Conservation (phyloP, 441 rosid genomes). For the Bruguiera hainesii region DNA sequence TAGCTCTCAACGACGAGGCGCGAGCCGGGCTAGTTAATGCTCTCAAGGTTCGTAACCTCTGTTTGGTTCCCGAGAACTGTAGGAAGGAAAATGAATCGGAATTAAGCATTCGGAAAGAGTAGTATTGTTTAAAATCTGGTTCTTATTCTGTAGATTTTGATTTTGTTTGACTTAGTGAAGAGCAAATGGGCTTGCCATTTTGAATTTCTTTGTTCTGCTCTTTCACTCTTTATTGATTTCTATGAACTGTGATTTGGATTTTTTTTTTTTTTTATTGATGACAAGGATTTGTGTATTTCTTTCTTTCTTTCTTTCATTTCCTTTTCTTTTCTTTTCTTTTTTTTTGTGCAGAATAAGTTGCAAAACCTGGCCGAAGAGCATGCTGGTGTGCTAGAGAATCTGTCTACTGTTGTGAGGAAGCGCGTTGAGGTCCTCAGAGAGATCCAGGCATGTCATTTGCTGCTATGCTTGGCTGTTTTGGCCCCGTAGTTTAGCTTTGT, state of each 20-base stretch:
- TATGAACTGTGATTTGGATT: too few relatives aligned
- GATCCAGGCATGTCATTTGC: constrained; percentile 53
- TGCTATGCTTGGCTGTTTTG: neutral
- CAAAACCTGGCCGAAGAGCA: constrained; percentile 78
- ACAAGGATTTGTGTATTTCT: too few relatives aligned
- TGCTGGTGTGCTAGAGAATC: constrained; percentile 56
- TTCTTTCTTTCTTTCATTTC: too few relatives aligned
- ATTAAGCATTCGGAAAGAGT: neutral
- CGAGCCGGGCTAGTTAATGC: constrained; percentile 69
- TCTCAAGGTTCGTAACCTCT: constrained; percentile 43
- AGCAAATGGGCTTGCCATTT: too few relatives aligned
- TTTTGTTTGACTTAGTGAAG: too few relatives aligned
- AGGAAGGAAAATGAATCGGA: neutral
- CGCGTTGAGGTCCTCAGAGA: constrained; percentile 87
- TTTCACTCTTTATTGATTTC: too few relatives aligned
- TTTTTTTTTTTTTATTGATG: too few relatives aligned
- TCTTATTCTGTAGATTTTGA: too few relatives aligned
- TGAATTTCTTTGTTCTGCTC: too few relatives aligned
- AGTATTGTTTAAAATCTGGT: too few relatives aligned
- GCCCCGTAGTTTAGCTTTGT: neutral
- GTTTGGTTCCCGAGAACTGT: neutral
- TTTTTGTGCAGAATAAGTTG: constrained; percentile 56
- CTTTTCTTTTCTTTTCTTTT: too few relatives aligned
- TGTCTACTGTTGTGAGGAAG: constrained; percentile 51
- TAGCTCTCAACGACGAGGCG: constrained; percentile 64